Evolutionary conservation across 805 yeast species (phyloP).

Genomic region (Jamesozyma jinghongensis): DNA sequence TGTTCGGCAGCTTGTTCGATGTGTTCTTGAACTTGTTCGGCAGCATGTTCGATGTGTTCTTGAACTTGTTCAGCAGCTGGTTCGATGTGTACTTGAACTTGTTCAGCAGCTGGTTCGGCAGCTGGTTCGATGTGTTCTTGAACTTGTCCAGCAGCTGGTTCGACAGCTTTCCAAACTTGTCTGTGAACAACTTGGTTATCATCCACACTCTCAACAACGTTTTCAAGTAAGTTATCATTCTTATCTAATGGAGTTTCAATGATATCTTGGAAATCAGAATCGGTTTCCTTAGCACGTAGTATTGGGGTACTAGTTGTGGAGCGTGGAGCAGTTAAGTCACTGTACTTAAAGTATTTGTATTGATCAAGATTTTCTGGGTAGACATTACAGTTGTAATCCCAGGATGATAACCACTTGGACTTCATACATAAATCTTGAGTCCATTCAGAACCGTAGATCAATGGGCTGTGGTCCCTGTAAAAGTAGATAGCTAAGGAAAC

Average conservation of each 20-base stretch:
- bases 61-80: too few species aligned
- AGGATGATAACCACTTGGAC: slow-evolving; percentile 48
- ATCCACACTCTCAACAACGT: neutral
- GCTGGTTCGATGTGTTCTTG: neutral
- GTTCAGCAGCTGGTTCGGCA: slow-evolving; percentile 1
- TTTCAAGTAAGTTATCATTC: too few species aligned
- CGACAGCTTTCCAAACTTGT: neutral
- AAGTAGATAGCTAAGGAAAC: slow-evolving; percentile 43
- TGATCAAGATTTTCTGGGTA: slow-evolving; percentile 33
- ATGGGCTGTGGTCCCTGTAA: slow-evolving; percentile 56
- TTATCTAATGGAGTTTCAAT: neutral
- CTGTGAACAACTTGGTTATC: neutral
- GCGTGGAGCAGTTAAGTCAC: neutral
- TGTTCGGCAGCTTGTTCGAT: too few species aligned
- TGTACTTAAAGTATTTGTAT: slow-evolving; percentile 5
- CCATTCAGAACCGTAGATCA: slow-evolving; percentile 77
- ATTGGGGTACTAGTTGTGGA: neutral
- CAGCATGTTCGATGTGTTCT: too few species aligned
- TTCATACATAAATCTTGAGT: slow-evolving; percentile 55
- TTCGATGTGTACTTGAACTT: neutral
- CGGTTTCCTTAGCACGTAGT: neutral
- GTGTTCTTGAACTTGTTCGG: too few species aligned
- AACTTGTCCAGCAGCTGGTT: neutral
- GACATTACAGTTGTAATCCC: slow-evolving; percentile 86
- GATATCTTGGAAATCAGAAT: too few species aligned